Conservation (phyloP, 257 asterid genomes). For the Fraxinus quadrangulata region DNA sequence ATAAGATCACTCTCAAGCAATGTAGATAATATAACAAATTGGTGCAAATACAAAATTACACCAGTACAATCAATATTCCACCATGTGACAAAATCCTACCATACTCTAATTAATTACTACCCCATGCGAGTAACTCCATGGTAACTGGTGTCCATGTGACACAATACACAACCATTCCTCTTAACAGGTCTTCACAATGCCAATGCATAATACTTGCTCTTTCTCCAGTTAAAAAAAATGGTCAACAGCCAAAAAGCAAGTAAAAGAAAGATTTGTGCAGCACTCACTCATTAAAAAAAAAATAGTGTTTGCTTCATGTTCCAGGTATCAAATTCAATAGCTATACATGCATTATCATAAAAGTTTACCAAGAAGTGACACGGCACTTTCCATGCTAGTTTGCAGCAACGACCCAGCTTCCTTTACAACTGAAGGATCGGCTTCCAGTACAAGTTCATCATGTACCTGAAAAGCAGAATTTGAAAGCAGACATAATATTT, state of each 20-base stretch:
- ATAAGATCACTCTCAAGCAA: background rate
- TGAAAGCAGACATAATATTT: slow-evolving; percentile 3
- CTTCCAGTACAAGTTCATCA: slow-evolving; percentile 62
- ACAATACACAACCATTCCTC: background rate
- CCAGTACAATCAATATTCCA: background rate
- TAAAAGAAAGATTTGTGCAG: background rate
- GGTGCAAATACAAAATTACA: too few species aligned
- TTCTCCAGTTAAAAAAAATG: background rate
- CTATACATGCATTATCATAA: background rate
- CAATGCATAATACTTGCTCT: background rate
- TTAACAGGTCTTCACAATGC: background rate
- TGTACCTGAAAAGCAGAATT: slow-evolving; percentile 61
- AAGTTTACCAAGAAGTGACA: slow-evolving; percentile 74
- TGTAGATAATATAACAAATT: background rate
- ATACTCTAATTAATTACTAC: background rate
- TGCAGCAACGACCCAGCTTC: too few species aligned
- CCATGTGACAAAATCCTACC: background rate
- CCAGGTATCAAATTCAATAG: slow-evolving; percentile 12
- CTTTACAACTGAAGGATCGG: slow-evolving; percentile 67
- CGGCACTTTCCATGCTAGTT: slow-evolving; percentile 85
- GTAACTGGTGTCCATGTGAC: background rate
- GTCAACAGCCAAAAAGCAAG: slow-evolving; percentile 5
- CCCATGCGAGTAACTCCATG: slow-evolving; percentile 1
- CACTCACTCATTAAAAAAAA: background rate
- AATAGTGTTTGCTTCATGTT: background rate